A percentile compares a stretch with the other conserved stretches of the same genome.
These are phyloP conservation scores for Erythrobasidium hasegawianum DNA, from an alignment of 1,284 basidiomycete genomes.

Conservation along the genomic window DNA sequence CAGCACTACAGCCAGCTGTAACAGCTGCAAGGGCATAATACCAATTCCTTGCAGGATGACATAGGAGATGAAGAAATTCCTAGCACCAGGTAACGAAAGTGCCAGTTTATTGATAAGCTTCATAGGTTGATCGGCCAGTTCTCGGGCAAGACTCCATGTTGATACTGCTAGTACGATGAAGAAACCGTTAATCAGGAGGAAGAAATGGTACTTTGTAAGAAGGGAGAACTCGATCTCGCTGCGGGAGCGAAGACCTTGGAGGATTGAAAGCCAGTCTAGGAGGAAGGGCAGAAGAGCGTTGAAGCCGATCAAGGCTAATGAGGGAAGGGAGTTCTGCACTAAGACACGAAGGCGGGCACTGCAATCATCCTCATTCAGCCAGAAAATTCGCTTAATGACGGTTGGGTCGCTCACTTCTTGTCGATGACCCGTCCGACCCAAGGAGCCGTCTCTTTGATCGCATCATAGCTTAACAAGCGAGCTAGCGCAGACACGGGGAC, in stretches of 20 bases:
- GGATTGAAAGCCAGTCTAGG: conserved; percentile 60
- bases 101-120: conserved; percentile 88
- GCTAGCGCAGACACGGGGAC: conserved; percentile 82
- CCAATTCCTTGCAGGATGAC: conserved; percentile 62
- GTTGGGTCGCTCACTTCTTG: conserved; percentile 50
- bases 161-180: conserved; percentile 74
- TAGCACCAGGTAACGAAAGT: conserved; percentile 59
- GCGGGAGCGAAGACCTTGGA: conserved; percentile 80
- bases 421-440: conserved; percentile 75
- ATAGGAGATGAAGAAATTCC: conserved; percentile 83
- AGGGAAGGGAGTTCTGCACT: conserved; percentile 88
- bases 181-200: conserved; percentile 88
- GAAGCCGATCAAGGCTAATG: conserved; percentile 79
- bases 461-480: conserved; percentile 77
- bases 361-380: background rate
- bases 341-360: conserved; percentile 73
- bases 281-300: conserved; percentile 86
- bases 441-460: conserved; percentile 83
- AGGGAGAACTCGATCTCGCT: conserved; percentile 92
- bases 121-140: conserved; percentile 76
- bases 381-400: background rate
- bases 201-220: conserved; percentile 92
- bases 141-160: conserved; percentile 57
- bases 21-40: conserved; percentile 88
- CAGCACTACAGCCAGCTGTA: conserved; percentile 80